phyloP scores from a whole-genome alignment of 2,329 filamentous ascomycete genomes.

The Elsinoe fawcettii region DNA sequence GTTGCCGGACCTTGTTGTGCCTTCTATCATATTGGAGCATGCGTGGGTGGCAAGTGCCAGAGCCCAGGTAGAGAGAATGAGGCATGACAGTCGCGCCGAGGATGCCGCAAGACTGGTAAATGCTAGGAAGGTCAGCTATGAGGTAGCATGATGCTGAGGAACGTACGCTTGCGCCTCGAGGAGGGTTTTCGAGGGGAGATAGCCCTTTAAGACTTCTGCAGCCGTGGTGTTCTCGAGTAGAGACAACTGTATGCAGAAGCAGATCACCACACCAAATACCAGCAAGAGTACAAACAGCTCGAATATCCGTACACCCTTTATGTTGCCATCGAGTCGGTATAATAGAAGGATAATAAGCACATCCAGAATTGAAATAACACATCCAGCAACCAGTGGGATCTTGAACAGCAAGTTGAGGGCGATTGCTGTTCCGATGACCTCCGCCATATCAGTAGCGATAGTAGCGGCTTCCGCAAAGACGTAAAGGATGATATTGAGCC shows the following conservation, averaged over 20 bases:
- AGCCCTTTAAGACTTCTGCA: slow-evolving; percentile 58
- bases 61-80: slow-evolving; percentile 60
- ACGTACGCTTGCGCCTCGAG: slow-evolving; percentile 46
- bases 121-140: slow-evolving; percentile 26
- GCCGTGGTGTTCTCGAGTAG: slow-evolving; percentile 49
- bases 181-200: slow-evolving; percentile 53
- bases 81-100: slow-evolving; percentile 70
- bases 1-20: slow-evolving; percentile 4
- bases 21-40: slow-evolving; percentile 54
- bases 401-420: slow-evolving; percentile 58
- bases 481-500: slow-evolving; percentile 49
- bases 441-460: slow-evolving; percentile 53
- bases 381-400: slow-evolving; percentile 59
- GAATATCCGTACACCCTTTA: slow-evolving; percentile 53
- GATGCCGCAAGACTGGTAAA: slow-evolving; percentile 68
- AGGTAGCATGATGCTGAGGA: neutral
- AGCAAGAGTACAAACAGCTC: slow-evolving; percentile 56
- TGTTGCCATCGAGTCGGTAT: slow-evolving; percentile 50
- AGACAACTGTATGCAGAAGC: slow-evolving; percentile 62
- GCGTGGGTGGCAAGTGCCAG: slow-evolving; percentile 60
- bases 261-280: slow-evolving; percentile 59
- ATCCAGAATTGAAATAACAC: slow-evolving; percentile 60
- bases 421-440: slow-evolving; percentile 64
- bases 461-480: slow-evolving; percentile 49
- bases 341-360: slow-evolving; percentile 61